These are phyloP conservation scores for Penicillium crustosum DNA, from an alignment of 2,329 filamentous ascomycete species.

Conservation along the genomic window DNA sequence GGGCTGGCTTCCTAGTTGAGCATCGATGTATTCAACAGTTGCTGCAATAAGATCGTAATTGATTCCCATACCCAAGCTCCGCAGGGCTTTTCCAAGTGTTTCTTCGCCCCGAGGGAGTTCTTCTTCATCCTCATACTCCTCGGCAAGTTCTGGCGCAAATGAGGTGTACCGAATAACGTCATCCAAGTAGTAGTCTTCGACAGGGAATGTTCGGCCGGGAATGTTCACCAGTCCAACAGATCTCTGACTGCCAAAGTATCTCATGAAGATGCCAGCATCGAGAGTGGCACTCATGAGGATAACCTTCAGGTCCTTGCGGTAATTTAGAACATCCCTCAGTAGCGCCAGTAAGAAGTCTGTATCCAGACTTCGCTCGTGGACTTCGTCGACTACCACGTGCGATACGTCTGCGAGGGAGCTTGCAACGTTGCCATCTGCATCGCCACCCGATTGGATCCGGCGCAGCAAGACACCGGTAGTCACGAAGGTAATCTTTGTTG, in stretches of 20 bases:
- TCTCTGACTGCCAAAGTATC: constrained; percentile 73
- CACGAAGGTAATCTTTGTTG: constrained; percentile 90
- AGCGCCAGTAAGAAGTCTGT: constrained; percentile 92
- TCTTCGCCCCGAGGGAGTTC: constrained; percentile 47
- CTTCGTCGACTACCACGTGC: constrained; percentile 93
- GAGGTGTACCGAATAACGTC: constrained; percentile 79
- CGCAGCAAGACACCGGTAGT: constrained; percentile 91
- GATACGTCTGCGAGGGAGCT: constrained; percentile 84
- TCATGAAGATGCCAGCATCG: constrained; percentile 79
- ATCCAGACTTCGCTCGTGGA: constrained; percentile 91
- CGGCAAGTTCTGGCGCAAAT: constrained; percentile 54
- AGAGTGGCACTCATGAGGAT: constrained; percentile 96
- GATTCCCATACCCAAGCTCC: constrained; percentile 75
- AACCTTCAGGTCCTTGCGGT: constrained; percentile 77
- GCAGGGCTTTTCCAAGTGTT: constrained; percentile 67
- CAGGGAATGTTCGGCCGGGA: constrained; percentile 82
- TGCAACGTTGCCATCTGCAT: constrained; percentile 74
- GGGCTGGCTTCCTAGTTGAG: constrained; percentile 67
- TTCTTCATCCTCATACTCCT: constrained; percentile 38
- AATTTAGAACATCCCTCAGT: constrained; percentile 74
- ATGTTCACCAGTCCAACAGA: constrained; percentile 82
- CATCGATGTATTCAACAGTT: constrained; percentile 78
- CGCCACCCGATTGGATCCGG: constrained; percentile 85
- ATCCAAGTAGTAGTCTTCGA: constrained; percentile 86
- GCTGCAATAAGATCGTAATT: constrained; percentile 86